A percentile compares a stretch with the other conserved stretches of the same genome.
phyloP scores from a whole-genome alignment of 345 rosid genomes.

The Tarenaya hassleriana region DNA sequence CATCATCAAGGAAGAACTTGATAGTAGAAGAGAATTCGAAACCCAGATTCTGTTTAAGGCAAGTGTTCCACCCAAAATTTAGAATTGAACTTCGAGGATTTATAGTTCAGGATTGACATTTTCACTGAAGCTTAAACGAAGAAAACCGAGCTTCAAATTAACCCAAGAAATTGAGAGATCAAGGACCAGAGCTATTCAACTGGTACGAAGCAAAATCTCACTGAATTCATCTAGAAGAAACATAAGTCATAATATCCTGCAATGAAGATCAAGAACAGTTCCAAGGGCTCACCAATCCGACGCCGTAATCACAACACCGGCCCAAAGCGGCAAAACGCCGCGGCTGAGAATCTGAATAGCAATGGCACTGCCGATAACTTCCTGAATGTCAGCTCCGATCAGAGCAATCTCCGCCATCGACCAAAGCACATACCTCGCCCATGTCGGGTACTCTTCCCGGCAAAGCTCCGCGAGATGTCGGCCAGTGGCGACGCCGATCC shows the following conservation, averaged over 20 bases:
- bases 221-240: too few species aligned
- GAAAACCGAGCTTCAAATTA: not conserved
- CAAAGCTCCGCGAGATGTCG: too few species aligned
- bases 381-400: too few species aligned
- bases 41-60: too few species aligned
- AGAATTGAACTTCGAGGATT: not conserved
- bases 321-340: slow-evolving; percentile 85
- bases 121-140: not conserved
- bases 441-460: slow-evolving; percentile 80
- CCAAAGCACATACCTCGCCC: slow-evolving; percentile 80
- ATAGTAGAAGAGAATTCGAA: not conserved
- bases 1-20: not conserved
- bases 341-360: slow-evolving; percentile 86
- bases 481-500: slow-evolving; percentile 93
- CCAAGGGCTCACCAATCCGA: slow-evolving; percentile 55
- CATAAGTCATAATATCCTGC: too few species aligned
- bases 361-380: slow-evolving; percentile 93
- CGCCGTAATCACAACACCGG: slow-evolving; percentile 81
- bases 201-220: not conserved
- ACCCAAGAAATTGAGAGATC: too few species aligned
- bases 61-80: too few species aligned
- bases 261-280: too few species aligned
- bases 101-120: not conserved
- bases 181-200: not conserved
- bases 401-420: slow-evolving; percentile 89